These are phyloP conservation scores for Haberlea rhodopensis DNA, from an alignment of 257 asterid genomes.

Conservation along the genomic window DNA sequence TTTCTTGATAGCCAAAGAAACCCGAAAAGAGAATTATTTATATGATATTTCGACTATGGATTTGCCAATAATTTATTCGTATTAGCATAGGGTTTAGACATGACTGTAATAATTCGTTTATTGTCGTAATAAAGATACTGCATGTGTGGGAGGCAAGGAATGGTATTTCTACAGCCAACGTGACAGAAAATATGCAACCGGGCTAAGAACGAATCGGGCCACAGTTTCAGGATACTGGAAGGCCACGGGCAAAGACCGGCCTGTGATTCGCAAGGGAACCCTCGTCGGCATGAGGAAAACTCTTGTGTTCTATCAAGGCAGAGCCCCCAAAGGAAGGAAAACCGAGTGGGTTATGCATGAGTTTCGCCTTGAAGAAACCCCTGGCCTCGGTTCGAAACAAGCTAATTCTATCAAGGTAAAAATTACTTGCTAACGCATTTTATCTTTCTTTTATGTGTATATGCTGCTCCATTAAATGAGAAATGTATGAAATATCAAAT, in stretches of 20 bases:
- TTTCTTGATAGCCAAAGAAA: too few relatives aligned
- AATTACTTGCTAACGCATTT: too few relatives aligned
- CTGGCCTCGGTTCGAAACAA: slow-evolving; percentile 37
- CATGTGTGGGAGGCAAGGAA: slow-evolving; percentile 79
- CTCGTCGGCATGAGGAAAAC: slow-evolving; percentile 90
- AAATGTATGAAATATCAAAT: too few relatives aligned
- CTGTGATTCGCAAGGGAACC: slow-evolving; percentile 44
- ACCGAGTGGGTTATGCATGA: slow-evolving; percentile 96
- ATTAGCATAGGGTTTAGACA: not conserved
- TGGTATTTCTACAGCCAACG: slow-evolving; percentile 88
- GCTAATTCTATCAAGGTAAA: slow-evolving; percentile 49
- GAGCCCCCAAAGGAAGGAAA: slow-evolving; percentile 89
- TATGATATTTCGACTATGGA: too few relatives aligned
- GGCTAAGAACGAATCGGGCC: slow-evolving; percentile 78
- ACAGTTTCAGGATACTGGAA: slow-evolving; percentile 88
- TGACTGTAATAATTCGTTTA: not conserved
- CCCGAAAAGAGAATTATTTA: too few relatives aligned
- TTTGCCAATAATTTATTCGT: too few relatives aligned
- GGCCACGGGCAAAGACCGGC: slow-evolving; percentile 87
- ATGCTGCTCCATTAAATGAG: too few relatives aligned
- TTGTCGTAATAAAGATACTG: slow-evolving; percentile 41
- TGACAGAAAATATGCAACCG: slow-evolving; percentile 83
- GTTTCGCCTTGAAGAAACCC: slow-evolving; percentile 66
- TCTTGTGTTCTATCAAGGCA: slow-evolving; percentile 77
- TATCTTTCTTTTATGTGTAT: too few relatives aligned